These are phyloP conservation scores for Hortaea werneckii DNA, from an alignment of 2,329 filamentous ascomycete species.

Conservation along the genomic window DNA sequence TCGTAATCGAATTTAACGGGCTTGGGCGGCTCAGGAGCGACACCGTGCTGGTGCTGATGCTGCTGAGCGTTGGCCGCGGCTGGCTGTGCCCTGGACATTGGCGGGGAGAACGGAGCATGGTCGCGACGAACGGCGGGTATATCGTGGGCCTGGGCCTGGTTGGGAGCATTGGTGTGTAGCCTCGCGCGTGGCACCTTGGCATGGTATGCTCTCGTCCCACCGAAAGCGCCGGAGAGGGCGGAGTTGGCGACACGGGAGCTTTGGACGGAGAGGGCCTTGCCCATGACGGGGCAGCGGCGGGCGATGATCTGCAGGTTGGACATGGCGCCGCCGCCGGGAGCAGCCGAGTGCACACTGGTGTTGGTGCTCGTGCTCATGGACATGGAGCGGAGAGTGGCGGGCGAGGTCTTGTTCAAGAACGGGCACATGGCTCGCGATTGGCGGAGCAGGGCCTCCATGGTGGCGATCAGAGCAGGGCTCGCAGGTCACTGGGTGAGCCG, in stretches of 20 bases:
- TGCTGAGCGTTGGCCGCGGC: constrained; percentile 11
- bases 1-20: constrained; percentile 75
- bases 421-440: constrained; percentile 96
- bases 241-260: constrained; percentile 39
- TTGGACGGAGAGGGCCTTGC: constrained; percentile 81
- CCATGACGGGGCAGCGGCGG: constrained; percentile 96
- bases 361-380: constrained; percentile 52
- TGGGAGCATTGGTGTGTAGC: constrained; percentile 68
- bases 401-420: constrained; percentile 89
- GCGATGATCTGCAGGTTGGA: constrained; percentile 92
- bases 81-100: constrained; percentile 3
- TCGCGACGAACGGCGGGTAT: constrained; percentile 24
- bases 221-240: constrained; percentile 39
- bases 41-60: constrained; percentile 23
- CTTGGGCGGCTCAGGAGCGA: constrained; percentile 39
- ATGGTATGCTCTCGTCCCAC: constrained; percentile 39
- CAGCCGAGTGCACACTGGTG: constrained; percentile 49
- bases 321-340: constrained; percentile 73
- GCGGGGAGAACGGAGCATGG: constrained; percentile 13
- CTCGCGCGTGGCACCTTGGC: constrained; percentile 52
- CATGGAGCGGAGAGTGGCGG: constrained; percentile 80
- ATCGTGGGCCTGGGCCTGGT: constrained; percentile 71
- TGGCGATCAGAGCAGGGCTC: constrained; percentile 5
- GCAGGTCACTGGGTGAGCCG: not conserved
- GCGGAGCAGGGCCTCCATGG: constrained; percentile 87